A percentile compares a stretch with the other conserved stretches of the same genome.
phyloP scores from a whole-genome alignment of 192 early-diverging fungal species.

The Backusella circina region DNA sequence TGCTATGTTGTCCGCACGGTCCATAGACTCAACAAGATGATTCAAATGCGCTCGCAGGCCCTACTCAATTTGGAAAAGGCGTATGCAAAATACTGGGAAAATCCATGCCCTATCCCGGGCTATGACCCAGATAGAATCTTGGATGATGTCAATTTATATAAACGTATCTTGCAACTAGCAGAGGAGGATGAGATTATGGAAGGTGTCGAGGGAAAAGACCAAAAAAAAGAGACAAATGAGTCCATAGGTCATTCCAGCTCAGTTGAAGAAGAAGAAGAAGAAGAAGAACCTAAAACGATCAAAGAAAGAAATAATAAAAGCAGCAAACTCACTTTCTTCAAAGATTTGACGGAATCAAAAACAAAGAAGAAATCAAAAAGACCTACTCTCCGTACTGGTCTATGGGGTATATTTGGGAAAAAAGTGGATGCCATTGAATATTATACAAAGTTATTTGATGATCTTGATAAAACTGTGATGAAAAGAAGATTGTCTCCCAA shows the following conservation, averaged over 20 bases:
- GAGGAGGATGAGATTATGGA: not conserved
- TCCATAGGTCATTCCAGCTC: not conserved
- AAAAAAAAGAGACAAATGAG: not conserved
- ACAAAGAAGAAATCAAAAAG: slow-evolving; percentile 19
- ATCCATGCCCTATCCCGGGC: slow-evolving; percentile 58
- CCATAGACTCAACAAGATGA: slow-evolving; percentile 32
- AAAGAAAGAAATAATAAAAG: no score
- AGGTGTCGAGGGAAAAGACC: not conserved
- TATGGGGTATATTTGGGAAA: slow-evolving; percentile 46
- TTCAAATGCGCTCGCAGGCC: slow-evolving; percentile 45
- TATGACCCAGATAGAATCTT: slow-evolving; percentile 53
- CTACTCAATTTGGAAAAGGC: slow-evolving; percentile 52
- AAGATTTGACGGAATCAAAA: not conserved
- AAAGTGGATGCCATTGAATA: slow-evolving; percentile 68
- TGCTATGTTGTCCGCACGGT: slow-evolving; percentile 50
- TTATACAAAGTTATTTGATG: slow-evolving; percentile 48
- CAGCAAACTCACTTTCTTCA: not conserved
- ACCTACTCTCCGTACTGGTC: slow-evolving; percentile 39
- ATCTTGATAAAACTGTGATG: slow-evolving; percentile 45
- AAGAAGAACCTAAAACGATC: not conserved
- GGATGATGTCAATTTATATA: slow-evolving; percentile 30
- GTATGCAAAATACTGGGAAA: slow-evolving; percentile 57
- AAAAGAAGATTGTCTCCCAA: slow-evolving; percentile 23
- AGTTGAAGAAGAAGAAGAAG: not conserved
- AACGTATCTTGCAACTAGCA: not conserved